Base-by-base conservation (phyloP, 2,329 filamentous ascomycete genomes). In the Trichoderma simmonsii region DNA sequence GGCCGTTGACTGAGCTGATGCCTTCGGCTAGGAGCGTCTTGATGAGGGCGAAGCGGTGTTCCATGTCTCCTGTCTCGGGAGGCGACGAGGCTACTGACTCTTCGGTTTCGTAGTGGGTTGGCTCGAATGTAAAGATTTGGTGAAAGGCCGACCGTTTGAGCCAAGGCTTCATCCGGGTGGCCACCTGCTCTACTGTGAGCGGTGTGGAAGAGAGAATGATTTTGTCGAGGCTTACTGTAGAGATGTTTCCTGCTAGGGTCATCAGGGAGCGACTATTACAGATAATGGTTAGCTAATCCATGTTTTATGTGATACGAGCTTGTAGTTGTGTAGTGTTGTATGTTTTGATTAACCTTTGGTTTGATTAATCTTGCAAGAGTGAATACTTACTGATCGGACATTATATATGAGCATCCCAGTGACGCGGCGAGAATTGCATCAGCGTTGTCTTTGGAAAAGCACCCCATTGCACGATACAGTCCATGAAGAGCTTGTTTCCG, bases 151-250 rank as follows among this genome's bases (percentile, higher is more conserved):
- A 69, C 14, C 56, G 56, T 34, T 69, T 61, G n/a, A 61, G 9
- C 66, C 66, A 70, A 6, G 66, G 66, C 34, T 54, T 59, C 66
- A 70, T 70, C 39, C 57, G 56, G 39, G 28, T 48, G 26, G 39
- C 66, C 28, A 70, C 66, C 66, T 70, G 39, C 39, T 59, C 18
- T 36, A 43, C n/a, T 51, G 39, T 62, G 56, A 70, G 57, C 39
- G 26, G 28, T 26, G 36, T 36, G 6, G 14, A 62, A 36, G 56
- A 70, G 3, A 62, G 39, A 26, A 62, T 28, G 39, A 70, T 36
- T 12, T 51, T 21, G n/a, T 70, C 54, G 56, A 54, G 39, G 39
- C 66, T 70, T 70, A 70, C 66, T 34, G 39, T 70, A 18, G 66
- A 70, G 5, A 62, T 62, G 3, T 61, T 61, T 28, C 54, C 56